These are phyloP conservation scores for Xylaria sp. DNA, from an alignment of 2,329 filamentous ascomycete species.

Conservation along the genomic window DNA sequence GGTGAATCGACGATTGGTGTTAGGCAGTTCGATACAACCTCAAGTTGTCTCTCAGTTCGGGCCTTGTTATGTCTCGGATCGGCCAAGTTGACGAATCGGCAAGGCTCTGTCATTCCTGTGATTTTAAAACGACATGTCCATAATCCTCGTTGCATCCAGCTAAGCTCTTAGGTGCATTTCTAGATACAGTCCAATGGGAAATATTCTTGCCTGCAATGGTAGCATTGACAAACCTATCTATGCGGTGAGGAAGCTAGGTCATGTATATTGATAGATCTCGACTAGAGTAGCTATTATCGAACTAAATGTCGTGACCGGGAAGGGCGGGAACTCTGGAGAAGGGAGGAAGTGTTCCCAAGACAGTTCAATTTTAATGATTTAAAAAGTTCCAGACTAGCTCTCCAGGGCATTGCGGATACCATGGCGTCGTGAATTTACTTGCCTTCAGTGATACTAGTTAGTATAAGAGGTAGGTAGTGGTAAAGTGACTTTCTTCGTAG, in stretches of 20 bases:
- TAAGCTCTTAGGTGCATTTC: slow-evolving; percentile 9
- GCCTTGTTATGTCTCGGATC: not conserved
- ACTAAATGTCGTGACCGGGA: not conserved
- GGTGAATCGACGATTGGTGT: not conserved
- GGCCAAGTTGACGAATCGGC: not conserved
- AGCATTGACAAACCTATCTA: not conserved
- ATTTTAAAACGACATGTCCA: not conserved
- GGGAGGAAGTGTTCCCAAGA: not conserved
- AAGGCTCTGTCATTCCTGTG: not conserved
- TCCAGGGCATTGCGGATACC: not conserved
- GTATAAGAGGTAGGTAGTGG: not conserved
- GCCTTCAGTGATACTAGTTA: not conserved
- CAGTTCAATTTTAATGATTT: not conserved
- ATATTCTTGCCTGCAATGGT: not conserved
- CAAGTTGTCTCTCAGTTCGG: not conserved
- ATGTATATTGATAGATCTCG: not conserved
- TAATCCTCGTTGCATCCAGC: not conserved
- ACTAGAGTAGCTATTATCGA: not conserved
- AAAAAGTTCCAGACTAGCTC: not conserved
- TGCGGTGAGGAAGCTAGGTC: not conserved
- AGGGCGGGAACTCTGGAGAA: not conserved
- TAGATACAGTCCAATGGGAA: not conserved
- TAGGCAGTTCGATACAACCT: not conserved
- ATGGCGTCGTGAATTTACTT: not conserved
- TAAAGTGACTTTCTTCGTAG: not conserved